These are phyloP conservation scores for Starmerella stellata DNA, from an alignment of 805 yeast species.

Conservation along the genomic window DNA sequence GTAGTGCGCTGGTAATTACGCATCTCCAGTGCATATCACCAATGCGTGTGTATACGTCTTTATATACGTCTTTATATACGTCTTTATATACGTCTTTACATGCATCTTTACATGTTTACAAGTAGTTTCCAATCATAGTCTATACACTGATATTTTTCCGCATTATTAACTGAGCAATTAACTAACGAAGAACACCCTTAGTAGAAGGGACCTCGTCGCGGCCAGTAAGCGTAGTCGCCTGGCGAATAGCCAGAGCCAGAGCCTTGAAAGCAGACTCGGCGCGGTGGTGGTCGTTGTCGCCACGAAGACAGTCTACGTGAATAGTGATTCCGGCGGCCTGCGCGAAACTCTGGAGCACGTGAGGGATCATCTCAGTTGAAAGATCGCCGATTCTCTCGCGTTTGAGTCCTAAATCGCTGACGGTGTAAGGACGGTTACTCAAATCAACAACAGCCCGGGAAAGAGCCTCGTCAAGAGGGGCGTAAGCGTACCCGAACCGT, in stretches of 20 bases:
- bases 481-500: conserved; percentile 82
- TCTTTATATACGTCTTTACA: too few relatives aligned
- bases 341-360: conserved; percentile 84
- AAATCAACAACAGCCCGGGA: conserved; percentile 92
- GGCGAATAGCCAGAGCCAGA: conserved; percentile 76
- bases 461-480: conserved; percentile 91
- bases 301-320: conserved; percentile 88
- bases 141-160: too few relatives aligned
- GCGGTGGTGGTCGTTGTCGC: conserved; percentile 89
- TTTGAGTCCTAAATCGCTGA: conserved; percentile 70
- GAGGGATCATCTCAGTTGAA: conserved; percentile 95
- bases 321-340: conserved; percentile 76
- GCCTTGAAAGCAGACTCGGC: conserved; percentile 96
- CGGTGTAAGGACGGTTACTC: conserved; percentile 84
- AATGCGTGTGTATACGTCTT: too few relatives aligned
- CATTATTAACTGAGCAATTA: too few relatives aligned
- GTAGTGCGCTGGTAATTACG: too few relatives aligned
- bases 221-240: conserved; percentile 69
- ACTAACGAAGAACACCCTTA: conserved; percentile 60
- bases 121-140: too few relatives aligned
- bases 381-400: conserved; percentile 88
- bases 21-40: too few relatives aligned
- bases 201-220: conserved; percentile 87
- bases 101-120: too few relatives aligned
- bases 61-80: too few relatives aligned